Conservation (phyloP, 306 rosid species). For the Gastrolobium villosum region DNA sequence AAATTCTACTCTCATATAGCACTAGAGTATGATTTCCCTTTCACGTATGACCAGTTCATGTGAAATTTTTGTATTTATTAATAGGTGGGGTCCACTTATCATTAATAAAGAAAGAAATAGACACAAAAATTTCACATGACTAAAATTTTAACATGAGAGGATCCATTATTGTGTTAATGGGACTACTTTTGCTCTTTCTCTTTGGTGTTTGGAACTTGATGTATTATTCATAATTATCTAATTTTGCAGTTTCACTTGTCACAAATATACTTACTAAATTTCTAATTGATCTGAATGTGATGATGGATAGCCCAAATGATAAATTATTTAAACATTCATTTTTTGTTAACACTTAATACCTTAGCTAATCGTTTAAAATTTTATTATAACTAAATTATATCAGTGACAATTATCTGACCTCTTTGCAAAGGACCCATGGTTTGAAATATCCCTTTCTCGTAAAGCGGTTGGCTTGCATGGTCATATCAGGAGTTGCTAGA, state of each 20-base stretch:
- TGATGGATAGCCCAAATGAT: background rate
- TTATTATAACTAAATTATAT: slow-evolving; percentile 4
- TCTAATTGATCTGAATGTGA: slow-evolving; percentile 7
- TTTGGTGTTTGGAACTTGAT: slow-evolving; percentile 21
- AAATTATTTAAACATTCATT: slow-evolving; percentile 15
- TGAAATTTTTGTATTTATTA: too few relatives aligned
- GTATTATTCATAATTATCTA: background rate
- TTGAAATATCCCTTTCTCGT: slow-evolving; percentile 88
- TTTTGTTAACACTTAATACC: slow-evolving; percentile 9
- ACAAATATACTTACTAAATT: background rate
- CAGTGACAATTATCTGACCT: slow-evolving; percentile 40
- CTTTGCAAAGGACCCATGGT: slow-evolving; percentile 67
- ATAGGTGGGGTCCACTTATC: background rate
- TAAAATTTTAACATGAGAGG: too few relatives aligned
- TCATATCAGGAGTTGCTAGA: slow-evolving; percentile 70
- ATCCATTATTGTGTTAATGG: background rate
- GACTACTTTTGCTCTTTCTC: slow-evolving; percentile 21
- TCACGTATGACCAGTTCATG: too few relatives aligned
- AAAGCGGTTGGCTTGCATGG: slow-evolving; percentile 95
- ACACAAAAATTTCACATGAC: too few relatives aligned
- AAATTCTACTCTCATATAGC: too few relatives aligned
- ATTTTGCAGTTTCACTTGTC: background rate
- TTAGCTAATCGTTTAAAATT: slow-evolving; percentile 32
- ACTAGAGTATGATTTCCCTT: too few relatives aligned
- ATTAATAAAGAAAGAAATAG: too few relatives aligned